These are phyloP conservation scores for Blastocystis sp. DNA, from an alignment of 352 stramenopile genomes.

Conservation along the genomic window DNA sequence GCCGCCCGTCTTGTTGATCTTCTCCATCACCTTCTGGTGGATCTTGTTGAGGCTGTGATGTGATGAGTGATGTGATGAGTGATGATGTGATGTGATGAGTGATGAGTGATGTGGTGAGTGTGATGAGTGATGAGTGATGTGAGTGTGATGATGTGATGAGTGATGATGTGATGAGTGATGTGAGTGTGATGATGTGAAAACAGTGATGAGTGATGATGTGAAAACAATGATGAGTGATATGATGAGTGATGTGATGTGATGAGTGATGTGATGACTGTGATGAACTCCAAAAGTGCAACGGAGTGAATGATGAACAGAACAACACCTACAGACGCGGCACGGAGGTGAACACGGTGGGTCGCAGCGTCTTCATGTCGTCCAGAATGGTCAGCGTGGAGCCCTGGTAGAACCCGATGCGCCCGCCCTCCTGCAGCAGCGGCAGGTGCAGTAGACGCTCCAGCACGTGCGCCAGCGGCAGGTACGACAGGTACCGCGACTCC, in stretches of 20 bases:
- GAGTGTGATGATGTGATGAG: not conserved
- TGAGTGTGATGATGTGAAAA: too few relatives aligned
- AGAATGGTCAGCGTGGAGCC: constrained; percentile 33
- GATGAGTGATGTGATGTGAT: too few relatives aligned
- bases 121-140: not conserved
- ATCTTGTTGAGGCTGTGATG: constrained; percentile 49
- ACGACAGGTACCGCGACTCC: constrained; percentile 36
- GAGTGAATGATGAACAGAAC: not conserved
- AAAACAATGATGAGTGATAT: too few relatives aligned
- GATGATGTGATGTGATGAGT: not conserved
- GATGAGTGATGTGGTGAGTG: not conserved
- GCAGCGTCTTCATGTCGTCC: constrained; percentile 54
- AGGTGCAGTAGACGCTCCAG: constrained; percentile 72
- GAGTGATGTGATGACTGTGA: not conserved
- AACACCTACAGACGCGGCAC: constrained; percentile 37
- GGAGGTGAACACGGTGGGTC: constrained; percentile 53
- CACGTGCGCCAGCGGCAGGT: constrained; percentile 52
- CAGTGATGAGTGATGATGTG: too few relatives aligned
- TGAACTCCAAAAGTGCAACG: not conserved
- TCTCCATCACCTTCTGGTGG: constrained; percentile 38
- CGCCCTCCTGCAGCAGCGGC: constrained; percentile 12
- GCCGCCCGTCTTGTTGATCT: constrained; percentile 73
- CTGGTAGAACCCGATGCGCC: constrained; percentile 57
- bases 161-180: too few relatives aligned
- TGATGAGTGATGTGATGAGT: not conserved